A percentile compares a stretch with the other conserved stretches of the same genome.
These are phyloP conservation scores for Fusarium nurragi DNA, from an alignment of 2,329 filamentous ascomycete genomes.

Conservation along the genomic window DNA sequence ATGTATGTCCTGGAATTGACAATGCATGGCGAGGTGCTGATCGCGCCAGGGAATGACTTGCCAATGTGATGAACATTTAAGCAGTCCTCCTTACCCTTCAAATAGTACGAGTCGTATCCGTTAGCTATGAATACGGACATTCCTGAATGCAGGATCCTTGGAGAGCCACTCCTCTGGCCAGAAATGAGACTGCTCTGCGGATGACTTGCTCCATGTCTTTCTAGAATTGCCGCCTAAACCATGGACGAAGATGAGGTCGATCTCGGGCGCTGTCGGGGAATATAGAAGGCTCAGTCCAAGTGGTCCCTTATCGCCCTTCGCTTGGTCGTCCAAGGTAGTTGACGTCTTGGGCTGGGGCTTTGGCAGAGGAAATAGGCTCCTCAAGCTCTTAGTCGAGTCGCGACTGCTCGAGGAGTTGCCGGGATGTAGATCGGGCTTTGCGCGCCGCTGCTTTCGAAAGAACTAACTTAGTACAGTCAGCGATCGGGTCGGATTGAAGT, in stretches of 20 bases:
- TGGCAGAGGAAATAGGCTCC: slow-evolving; percentile 18
- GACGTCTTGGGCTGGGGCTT: slow-evolving; percentile 8
- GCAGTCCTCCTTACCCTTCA: slow-evolving; percentile 38
- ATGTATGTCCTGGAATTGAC: slow-evolving; percentile 43
- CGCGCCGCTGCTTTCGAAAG: slow-evolving; percentile 25
- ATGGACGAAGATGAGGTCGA: slow-evolving; percentile 52
- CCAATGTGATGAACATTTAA: slow-evolving; percentile 49
- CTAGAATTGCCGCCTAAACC: slow-evolving; percentile 52
- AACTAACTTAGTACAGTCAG: slow-evolving; percentile 19
- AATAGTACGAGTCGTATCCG: slow-evolving; percentile 50
- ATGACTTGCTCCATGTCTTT: slow-evolving; percentile 51
- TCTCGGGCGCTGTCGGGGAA: slow-evolving; percentile 38
- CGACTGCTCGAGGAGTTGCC: slow-evolving; percentile 1
- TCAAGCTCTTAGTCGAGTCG: slow-evolving; percentile 2
- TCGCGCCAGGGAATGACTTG: slow-evolving; percentile 43
- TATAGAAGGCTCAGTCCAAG: slow-evolving; percentile 37
- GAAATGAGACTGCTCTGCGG: slow-evolving; percentile 37
- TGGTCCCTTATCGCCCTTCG: slow-evolving; percentile 5
- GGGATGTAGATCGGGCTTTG: slow-evolving; percentile 7
- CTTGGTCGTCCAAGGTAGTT: neutral
- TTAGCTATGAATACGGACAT: slow-evolving; percentile 44
- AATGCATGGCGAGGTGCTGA: slow-evolving; percentile 41
- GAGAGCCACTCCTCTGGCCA: slow-evolving; percentile 49
- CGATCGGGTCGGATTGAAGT: neutral
- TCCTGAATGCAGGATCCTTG: slow-evolving; percentile 42